These are phyloP conservation scores for Leccinum fuscescens DNA, from an alignment of 1,284 basidiomycete genomes.

Conservation along the genomic window DNA sequence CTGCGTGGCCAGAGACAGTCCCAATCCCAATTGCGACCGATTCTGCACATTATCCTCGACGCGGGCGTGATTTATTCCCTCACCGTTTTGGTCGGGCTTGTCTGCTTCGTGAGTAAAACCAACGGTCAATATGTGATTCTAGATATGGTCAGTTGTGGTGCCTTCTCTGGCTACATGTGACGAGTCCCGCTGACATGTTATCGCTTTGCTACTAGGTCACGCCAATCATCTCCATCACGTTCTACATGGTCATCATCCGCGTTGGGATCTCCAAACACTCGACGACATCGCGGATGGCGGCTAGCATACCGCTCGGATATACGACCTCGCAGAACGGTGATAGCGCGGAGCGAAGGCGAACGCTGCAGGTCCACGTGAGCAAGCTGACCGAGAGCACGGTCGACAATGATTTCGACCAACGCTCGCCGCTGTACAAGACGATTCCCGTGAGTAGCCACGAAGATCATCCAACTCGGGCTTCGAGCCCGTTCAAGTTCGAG, in stretches of 20 bases:
- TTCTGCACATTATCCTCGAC: not conserved
- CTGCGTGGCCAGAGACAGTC: not conserved
- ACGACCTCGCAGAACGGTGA: not conserved
- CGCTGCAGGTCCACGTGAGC: not conserved
- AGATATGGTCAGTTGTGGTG: no score
- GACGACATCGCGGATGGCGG: not conserved
- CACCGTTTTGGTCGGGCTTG: not conserved
- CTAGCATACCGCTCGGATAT: not conserved
- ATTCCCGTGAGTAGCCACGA: no score
- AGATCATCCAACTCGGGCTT: no score
- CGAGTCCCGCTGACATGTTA: no score
- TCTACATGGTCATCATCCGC: constrained; percentile 1
- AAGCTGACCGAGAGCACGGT: not conserved
- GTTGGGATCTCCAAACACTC: not conserved
- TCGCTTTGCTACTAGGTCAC: not conserved
- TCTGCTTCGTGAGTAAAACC: no score
- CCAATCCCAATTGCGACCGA: not conserved
- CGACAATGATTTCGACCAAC: not conserved
- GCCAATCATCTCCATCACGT: constrained; percentile 1
- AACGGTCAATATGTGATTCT: no score
- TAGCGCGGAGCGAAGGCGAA: not conserved
- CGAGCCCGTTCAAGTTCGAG: no score
- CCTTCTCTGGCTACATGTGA: no score
- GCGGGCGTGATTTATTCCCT: constrained; percentile 1
- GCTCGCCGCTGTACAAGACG: no score